Base-by-base conservation (phyloP, 441 rosid species). In the Lepidium campestre region DNA sequence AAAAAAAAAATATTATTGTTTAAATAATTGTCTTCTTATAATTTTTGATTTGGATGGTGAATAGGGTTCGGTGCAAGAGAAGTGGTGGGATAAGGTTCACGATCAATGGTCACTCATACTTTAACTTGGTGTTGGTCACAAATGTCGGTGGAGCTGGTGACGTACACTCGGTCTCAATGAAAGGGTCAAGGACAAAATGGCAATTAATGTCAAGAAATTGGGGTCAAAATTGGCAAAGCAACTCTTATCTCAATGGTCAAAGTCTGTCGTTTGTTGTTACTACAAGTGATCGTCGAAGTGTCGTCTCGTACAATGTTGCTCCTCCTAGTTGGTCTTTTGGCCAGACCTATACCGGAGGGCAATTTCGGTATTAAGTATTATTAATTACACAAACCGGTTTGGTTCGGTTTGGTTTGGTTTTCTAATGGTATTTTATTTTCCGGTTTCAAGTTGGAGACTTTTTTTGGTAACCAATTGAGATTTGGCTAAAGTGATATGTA, bases 181-280 rank as follows among this genome's bases (percentile, higher is more conserved):
- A 72, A 69, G 92, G 92, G 4, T 81, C 92, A 15, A 75, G 78
- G 59, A 65, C 87, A 11, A 73, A 60, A 64, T 86, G 92, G 92
- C 84, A 84, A 48, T 34, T 79, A 5, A 86, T 86, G 92, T 84
- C 89, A 15, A 80, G 91, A 60, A 86, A 86, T 13, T 86, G 91
- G 91, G 91, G 91, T 41, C 92, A 86, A 67, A 86, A 86, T 57
- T 86, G 91, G 91, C 91, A 86, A 69, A 86, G 86, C 75, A 84
- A 86, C 60, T 74, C 81, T 29, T 81, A 82, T 59, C 86, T 87
- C 14, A 80, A 85, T 37, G 88, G 86, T 17, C 92, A 83, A 65
- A 73, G 78, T 75, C 86, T 85, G 62, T 84, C 85, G 11, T 86
- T 88, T 57, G 67, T 76, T 68, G 85, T 85, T 57, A 83, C 82